Conservation (phyloP, 805 yeast species). For the Kockiozyma suomiensis region DNA sequence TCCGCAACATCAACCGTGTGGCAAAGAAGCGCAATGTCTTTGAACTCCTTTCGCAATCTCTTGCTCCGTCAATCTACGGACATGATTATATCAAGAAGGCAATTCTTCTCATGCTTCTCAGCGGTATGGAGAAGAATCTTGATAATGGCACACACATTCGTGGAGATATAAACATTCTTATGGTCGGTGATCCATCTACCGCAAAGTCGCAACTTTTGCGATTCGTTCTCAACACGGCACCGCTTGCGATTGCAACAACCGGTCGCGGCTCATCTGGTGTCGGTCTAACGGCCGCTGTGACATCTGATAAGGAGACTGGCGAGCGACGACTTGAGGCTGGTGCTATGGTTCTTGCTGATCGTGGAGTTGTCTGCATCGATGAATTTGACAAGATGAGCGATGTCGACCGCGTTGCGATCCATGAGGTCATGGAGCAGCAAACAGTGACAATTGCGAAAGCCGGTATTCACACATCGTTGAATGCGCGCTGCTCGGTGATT, state of each 20-base stretch:
- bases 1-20: constrained; percentile 80
- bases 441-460: constrained; percentile 98
- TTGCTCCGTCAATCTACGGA: constrained; percentile 96
- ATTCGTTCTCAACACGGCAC: constrained; percentile 91
- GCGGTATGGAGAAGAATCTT: constrained; percentile 92
- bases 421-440: constrained; percentile 99
- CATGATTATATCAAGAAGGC: constrained; percentile 90
- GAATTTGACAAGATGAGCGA: constrained; percentile 99
- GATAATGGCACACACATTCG: constrained; percentile 95
- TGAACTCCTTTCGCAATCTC: constrained; percentile 75
- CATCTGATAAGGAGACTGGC: constrained; percentile 94
- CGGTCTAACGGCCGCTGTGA: constrained; percentile 98
- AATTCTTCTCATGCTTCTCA: constrained; percentile 82
- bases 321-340: constrained; percentile 97
- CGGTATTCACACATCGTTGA: constrained; percentile 93
- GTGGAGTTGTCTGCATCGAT: constrained; percentile 97
- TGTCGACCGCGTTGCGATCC: constrained; percentile 95
- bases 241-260: constrained; percentile 95
- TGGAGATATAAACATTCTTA: constrained; percentile 92
- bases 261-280: constrained; percentile 99
- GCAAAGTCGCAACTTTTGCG: constrained; percentile 96
- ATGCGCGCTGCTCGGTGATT: constrained; percentile 93
- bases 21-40: constrained; percentile 72
- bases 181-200: constrained; percentile 99
- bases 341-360: constrained; percentile 97